Percentiles rank a stretch among this genome's conserved stretches.
Evolutionary conservation across 2,329 filamentous ascomycete species (phyloP).

Genomic region (Phyllosticta capitalensis): DNA sequence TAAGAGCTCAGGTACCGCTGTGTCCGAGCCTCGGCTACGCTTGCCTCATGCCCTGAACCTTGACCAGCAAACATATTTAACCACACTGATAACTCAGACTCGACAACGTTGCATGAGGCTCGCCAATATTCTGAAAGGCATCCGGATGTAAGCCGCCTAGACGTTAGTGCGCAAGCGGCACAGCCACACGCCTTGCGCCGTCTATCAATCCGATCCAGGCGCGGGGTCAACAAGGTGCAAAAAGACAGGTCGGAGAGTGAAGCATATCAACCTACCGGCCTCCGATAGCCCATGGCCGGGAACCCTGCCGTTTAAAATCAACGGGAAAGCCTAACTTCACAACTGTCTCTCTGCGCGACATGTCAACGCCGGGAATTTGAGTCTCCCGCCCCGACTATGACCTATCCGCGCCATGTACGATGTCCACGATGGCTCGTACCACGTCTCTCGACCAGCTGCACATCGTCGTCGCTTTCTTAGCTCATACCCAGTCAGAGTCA

Average conservation of each 20-base stretch:
- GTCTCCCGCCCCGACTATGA: neutral
- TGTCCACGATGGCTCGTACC: neutral
- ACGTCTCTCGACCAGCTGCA: neutral
- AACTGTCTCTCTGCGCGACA: neutral
- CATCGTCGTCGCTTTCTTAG: neutral
- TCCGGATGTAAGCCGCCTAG: neutral
- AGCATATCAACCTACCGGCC: neutral
- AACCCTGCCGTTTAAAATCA: neutral
- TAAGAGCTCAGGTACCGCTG: neutral
- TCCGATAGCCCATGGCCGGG: neutral
- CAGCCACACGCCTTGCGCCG: neutral
- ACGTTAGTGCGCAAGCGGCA: neutral
- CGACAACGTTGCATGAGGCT: neutral
- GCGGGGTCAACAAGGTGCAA: neutral
- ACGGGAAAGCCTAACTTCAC: neutral
- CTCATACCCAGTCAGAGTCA: neutral
- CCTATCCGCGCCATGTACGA: neutral
- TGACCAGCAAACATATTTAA: too few species aligned
- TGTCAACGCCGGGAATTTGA: neutral
- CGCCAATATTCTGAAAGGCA: neutral
- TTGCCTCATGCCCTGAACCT: neutral
- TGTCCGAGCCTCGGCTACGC: neutral
- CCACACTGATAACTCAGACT: neutral
- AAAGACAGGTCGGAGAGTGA: neutral
- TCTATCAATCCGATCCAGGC: neutral